Conservation (phyloP, 2,329 filamentous ascomycete species). For the Sclerotinia subarctica region DNA sequence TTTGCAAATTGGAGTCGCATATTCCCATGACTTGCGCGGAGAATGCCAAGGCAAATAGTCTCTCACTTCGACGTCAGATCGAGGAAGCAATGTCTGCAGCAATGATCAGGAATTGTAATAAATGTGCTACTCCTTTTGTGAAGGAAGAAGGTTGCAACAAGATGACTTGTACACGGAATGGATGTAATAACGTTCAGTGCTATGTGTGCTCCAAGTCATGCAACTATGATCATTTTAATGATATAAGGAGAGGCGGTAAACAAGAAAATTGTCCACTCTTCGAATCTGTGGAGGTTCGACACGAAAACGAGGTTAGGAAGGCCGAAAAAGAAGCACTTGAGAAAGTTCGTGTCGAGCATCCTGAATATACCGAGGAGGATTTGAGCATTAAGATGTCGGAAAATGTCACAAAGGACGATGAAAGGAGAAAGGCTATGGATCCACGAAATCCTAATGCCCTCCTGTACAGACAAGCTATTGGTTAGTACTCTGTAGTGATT, state of each 20-base stretch:
- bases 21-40: slow-evolving; percentile 71
- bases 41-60: slow-evolving; percentile 55
- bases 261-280: slow-evolving; percentile 63
- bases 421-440: slow-evolving; percentile 26
- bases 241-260: slow-evolving; percentile 47
- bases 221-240: slow-evolving; percentile 68
- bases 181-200: slow-evolving; percentile 55
- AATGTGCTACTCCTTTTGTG: slow-evolving; percentile 62
- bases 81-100: slow-evolving; percentile 85
- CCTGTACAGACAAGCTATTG: not conserved
- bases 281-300: slow-evolving; percentile 57
- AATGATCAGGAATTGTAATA: slow-evolving; percentile 72
- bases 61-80: slow-evolving; percentile 61
- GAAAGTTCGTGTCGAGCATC: slow-evolving; percentile 56
- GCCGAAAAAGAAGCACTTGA: slow-evolving; percentile 59
- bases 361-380: slow-evolving; percentile 55
- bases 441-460: not conserved
- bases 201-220: slow-evolving; percentile 70
- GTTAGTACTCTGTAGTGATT: slow-evolving; percentile 3
- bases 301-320: slow-evolving; percentile 58
- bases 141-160: slow-evolving; percentile 82
- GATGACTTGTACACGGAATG: slow-evolving; percentile 63
- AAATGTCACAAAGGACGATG: slow-evolving; percentile 46
- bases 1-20: slow-evolving; percentile 67
- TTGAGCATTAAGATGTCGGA: slow-evolving; percentile 60